Evolutionary conservation across 257 asterid species (phyloP).

Genomic region (Fraxinus americana): DNA sequence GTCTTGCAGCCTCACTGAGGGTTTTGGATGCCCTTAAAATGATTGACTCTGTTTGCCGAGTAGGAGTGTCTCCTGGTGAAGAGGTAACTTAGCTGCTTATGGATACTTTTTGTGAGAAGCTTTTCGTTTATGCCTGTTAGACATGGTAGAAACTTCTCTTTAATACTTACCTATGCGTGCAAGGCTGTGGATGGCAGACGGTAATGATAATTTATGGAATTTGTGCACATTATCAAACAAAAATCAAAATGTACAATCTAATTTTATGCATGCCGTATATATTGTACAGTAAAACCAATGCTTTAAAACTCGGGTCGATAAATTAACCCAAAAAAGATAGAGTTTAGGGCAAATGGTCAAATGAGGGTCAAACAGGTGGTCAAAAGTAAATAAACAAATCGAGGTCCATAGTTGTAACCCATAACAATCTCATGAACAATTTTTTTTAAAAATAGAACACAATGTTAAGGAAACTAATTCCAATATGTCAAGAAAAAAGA

Average conservation of each 20-base stretch:
- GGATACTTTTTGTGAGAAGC: background rate
- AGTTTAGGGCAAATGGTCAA: background rate
- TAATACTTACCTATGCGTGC: background rate
- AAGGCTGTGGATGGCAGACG: background rate
- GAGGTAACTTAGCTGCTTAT: slow-evolving; percentile 53
- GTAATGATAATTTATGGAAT: background rate
- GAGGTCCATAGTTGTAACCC: background rate
- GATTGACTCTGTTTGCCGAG: slow-evolving; percentile 76
- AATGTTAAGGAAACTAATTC: background rate
- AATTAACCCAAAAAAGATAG: too few relatives aligned
- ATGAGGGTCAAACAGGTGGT: background rate
- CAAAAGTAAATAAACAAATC: background rate
- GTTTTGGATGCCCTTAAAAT: slow-evolving; percentile 82
- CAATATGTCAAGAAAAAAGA: background rate
- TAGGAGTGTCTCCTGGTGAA: slow-evolving; percentile 80
- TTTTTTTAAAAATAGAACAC: background rate
- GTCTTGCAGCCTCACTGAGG: slow-evolving; percentile 75
- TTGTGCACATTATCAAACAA: background rate
- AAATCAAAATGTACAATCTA: background rate
- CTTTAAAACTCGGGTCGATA: too few relatives aligned
- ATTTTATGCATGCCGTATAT: background rate
- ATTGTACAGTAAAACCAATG: background rate
- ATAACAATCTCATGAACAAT: too few relatives aligned
- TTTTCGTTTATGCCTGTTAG: background rate
- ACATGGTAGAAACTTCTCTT: slow-evolving; percentile 10